Evolutionary conservation across 1,284 basidiomycete species (phyloP).

Genomic region (Inonotus hispidus): DNA sequence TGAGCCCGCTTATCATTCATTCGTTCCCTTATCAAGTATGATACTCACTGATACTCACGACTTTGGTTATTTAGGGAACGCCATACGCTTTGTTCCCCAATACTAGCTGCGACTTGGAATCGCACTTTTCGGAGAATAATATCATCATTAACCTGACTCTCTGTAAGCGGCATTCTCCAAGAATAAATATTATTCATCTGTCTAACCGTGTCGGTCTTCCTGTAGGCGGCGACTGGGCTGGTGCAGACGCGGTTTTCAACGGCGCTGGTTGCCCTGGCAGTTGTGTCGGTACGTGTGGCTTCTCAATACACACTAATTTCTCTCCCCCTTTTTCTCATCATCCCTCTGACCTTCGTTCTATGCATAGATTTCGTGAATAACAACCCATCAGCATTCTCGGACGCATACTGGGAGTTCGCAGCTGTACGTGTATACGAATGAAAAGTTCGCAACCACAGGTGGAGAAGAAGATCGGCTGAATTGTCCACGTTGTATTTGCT

Average conservation of each 20-base stretch:
- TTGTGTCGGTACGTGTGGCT: slow-evolving; percentile 10
- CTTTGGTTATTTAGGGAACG: slow-evolving; percentile 33
- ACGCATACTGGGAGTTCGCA: slow-evolving; percentile 66
- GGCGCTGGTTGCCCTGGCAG: slow-evolving; percentile 7
- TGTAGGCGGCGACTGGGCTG: slow-evolving; percentile 19
- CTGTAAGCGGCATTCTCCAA: slow-evolving; percentile 30
- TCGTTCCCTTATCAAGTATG: no score
- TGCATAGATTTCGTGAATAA: slow-evolving; percentile 18
- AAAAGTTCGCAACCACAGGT: no score
- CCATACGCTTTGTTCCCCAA: slow-evolving; percentile 54
- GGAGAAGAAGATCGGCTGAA: not conserved
- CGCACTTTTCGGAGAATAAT: slow-evolving; percentile 50
- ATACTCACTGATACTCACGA: not conserved
- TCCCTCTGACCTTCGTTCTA: not conserved
- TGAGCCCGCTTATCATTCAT: slow-evolving; percentile 25
- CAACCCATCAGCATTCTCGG: slow-evolving; percentile 46
- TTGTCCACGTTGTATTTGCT: not conserved
- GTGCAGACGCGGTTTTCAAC: not conserved
- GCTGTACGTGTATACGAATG: slow-evolving; percentile 33
- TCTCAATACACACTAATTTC: no score
- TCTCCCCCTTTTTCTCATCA: not conserved
- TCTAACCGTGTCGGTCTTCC: not conserved
- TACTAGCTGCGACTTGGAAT: slow-evolving; percentile 43
- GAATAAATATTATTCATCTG: not conserved
- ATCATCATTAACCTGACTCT: slow-evolving; percentile 55